Percentiles rank a stretch among this genome's conserved stretches.
Conservation (phyloP, 148 eudicot species). For the Vaccinium myrtillus region DNA sequence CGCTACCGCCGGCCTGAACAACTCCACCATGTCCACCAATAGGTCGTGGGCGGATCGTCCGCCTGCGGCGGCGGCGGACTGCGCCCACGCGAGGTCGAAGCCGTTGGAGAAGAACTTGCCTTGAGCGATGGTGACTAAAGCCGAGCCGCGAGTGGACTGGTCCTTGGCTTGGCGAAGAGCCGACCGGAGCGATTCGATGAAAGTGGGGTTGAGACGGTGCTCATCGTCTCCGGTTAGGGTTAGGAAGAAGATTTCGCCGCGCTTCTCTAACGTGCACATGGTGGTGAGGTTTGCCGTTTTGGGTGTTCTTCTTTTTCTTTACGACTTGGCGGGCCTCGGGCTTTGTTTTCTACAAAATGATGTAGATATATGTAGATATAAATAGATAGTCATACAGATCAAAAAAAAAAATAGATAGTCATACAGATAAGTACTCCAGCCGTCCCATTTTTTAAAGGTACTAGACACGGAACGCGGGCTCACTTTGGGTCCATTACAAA, state of each 20-base stretch:
- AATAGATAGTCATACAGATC: no score
- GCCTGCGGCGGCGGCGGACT: slow-evolving; percentile 13
- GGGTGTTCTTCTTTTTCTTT: neutral
- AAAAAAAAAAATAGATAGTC: no score
- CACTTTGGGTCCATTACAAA: no score
- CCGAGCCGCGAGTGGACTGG: slow-evolving; percentile 34
- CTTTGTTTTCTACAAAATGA: neutral
- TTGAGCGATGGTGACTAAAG: slow-evolving; percentile 25
- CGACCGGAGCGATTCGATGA: slow-evolving; percentile 43
- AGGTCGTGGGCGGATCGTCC: slow-evolving; percentile 19
- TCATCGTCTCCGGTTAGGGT: slow-evolving; percentile 46
- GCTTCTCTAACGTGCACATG: slow-evolving; percentile 54
- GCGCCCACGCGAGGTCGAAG: slow-evolving; percentile 42
- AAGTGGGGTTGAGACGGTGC: slow-evolving; percentile 46
- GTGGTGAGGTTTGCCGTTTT: neutral
- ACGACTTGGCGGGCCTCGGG: neutral
- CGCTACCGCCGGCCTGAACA: slow-evolving; percentile 32
- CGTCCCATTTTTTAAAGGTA: no score
- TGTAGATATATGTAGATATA: neutral
- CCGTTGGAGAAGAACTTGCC: slow-evolving; percentile 52
- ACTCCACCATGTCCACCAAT: slow-evolving; percentile 35
- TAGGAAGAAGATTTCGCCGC: slow-evolving; percentile 44
- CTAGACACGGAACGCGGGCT: no score
- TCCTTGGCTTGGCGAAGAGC: slow-evolving; percentile 33
- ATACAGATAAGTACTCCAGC: no score